These are phyloP conservation scores for Trichocladium antarcticum DNA, from an alignment of 495 filamentous ascomycete genomes.

Conservation along the genomic window DNA sequence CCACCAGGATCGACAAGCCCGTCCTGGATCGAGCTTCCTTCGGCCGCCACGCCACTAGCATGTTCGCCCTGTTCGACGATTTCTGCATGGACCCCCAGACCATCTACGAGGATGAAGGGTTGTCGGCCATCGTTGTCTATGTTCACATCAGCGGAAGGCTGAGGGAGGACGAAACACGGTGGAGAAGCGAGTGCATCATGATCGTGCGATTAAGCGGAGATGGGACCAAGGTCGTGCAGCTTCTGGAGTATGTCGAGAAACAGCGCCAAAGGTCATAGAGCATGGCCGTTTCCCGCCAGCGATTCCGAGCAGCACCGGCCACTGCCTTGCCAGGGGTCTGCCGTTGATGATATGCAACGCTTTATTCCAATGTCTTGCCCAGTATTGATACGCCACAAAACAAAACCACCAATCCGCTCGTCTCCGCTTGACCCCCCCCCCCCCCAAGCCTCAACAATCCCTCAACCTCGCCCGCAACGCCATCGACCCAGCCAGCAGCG, in stretches of 20 bases:
- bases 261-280: slow-evolving; percentile 29
- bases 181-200: slow-evolving; percentile 27
- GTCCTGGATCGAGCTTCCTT: slow-evolving; percentile 26
- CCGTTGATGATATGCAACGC: too few relatives aligned
- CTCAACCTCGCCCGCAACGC: slow-evolving; percentile 28
- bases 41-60: slow-evolving; percentile 22
- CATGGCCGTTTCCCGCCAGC: too few relatives aligned
- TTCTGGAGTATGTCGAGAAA: slow-evolving; percentile 36
- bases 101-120: slow-evolving; percentile 25
- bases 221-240: slow-evolving; percentile 19
- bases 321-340: too few relatives aligned
- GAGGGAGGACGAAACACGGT: too few relatives aligned
- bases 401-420: too few relatives aligned
- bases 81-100: slow-evolving; percentile 30
- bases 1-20: slow-evolving; percentile 28
- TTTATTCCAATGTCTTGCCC: too few relatives aligned
- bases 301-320: not conserved
- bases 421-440: too few relatives aligned
- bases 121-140: slow-evolving; percentile 25
- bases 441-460: too few relatives aligned
- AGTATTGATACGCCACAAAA: too few relatives aligned
- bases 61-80: slow-evolving; percentile 30
- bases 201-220: slow-evolving; percentile 25
- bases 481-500: slow-evolving; percentile 31
- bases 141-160: too few relatives aligned